phyloP scores from a whole-genome alignment of 2,329 filamentous ascomycete genomes.

The Ophiostoma ulmi region DNA sequence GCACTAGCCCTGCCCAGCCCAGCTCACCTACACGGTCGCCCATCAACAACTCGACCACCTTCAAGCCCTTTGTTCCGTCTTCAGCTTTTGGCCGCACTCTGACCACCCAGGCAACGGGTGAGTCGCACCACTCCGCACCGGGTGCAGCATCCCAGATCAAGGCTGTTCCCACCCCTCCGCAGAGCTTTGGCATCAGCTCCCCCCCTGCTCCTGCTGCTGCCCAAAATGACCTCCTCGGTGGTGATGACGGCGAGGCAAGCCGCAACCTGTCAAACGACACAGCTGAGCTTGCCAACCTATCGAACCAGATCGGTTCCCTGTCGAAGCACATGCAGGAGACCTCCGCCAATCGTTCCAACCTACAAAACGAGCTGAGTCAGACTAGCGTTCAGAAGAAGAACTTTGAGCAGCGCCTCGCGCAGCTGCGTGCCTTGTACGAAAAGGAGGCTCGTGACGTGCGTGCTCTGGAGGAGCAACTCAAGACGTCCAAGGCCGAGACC shows the following conservation, averaged over 20 bases:
- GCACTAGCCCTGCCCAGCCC: conserved; percentile 43
- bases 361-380: conserved; percentile 77
- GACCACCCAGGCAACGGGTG: conserved; percentile 70
- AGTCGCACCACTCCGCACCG: conserved; percentile 45
- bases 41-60: conserved; percentile 46
- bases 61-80: conserved; percentile 88
- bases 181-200: background rate
- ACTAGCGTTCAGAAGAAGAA: conserved; percentile 84
- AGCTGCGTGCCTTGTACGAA: conserved; percentile 84
- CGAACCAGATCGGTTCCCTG: conserved; percentile 86
- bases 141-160: conserved; percentile 30
- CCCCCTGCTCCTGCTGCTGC: conserved; percentile 1
- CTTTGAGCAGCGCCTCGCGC: conserved; percentile 81
- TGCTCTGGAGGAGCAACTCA: conserved; percentile 76
- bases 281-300: conserved; percentile 88
- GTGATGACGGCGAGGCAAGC: conserved; percentile 82
- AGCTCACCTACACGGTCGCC: conserved; percentile 52
- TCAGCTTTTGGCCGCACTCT: conserved; percentile 87
- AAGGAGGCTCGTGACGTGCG: conserved; percentile 87
- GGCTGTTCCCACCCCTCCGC: conserved; percentile 29
- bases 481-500: conserved; percentile 69
- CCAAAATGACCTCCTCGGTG: conserved; percentile 78
- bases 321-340: conserved; percentile 93
- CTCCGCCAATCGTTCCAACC: conserved; percentile 70
- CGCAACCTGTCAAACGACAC: conserved; percentile 86